phyloP scores from a whole-genome alignment of 805 yeast species.

The Kluyveromyces starmeri region DNA sequence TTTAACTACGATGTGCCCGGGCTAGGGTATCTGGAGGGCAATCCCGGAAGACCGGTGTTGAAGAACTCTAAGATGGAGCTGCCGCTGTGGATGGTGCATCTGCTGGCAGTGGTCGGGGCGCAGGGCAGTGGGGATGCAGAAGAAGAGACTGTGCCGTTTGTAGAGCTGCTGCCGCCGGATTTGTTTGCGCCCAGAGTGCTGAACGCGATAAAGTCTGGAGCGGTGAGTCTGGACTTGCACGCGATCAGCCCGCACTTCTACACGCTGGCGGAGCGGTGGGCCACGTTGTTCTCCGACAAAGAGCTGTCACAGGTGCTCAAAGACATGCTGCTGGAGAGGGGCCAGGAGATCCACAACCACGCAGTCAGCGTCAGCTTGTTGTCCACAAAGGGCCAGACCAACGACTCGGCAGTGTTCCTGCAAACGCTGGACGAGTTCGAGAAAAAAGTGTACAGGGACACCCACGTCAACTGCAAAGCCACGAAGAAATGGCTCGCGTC shows the following conservation, averaged over 20 bases:
- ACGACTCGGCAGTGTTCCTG: constrained; percentile 34
- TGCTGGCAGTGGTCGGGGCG: constrained; percentile 47
- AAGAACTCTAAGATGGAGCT: constrained; percentile 60
- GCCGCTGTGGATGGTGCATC: constrained; percentile 84
- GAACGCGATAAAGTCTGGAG: constrained; percentile 74
- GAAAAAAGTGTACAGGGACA: constrained; percentile 43
- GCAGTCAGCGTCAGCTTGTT: constrained; percentile 32
- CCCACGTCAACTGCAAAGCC: constrained; percentile 43
- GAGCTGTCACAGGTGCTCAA: constrained; percentile 45
- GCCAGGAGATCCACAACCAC: constrained; percentile 62
- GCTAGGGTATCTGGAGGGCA: constrained; percentile 77
- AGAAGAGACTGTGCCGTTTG: constrained; percentile 38
- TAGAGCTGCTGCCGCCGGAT: constrained; percentile 64
- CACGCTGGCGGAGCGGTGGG: constrained; percentile 68
- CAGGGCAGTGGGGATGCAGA: constrained; percentile 22
- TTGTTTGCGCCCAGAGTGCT: constrained; percentile 54
- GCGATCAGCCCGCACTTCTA: constrained; percentile 60
- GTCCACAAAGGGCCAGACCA: constrained; percentile 29
- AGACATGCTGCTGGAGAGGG: constrained; percentile 52
- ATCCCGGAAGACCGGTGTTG: constrained; percentile 50
- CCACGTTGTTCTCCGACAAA: constrained; percentile 55
- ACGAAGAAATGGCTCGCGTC: constrained; percentile 34
- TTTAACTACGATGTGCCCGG: constrained; percentile 77
- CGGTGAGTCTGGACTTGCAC: constrained; percentile 58
- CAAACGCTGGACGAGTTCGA: constrained; percentile 72